Base-by-base conservation (phyloP, 352 stramenopile genomes). In the Pythium phragmiticola region DNA sequence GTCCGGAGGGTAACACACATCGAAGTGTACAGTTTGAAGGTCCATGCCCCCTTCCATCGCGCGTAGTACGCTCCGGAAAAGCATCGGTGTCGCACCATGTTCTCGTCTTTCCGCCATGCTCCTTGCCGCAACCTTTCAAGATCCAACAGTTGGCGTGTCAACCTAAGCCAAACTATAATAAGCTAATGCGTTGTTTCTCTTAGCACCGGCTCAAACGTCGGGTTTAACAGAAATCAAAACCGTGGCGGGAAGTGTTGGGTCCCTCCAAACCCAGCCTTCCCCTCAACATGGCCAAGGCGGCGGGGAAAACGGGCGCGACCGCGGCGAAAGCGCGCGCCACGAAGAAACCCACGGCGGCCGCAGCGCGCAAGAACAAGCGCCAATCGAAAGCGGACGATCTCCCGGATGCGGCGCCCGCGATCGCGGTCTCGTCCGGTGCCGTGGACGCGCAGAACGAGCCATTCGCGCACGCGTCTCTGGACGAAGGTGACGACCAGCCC, bases 281-380 rank as follows among this genome's bases (percentile, higher is more conserved):
- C 37, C 37, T 42, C 37, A 42, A 42, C 28, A 70, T 70, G 63
- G 63, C 56, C 19, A 70, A 64, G 59, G 54, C 57, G 34, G 42
- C 56, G 21, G 51, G 51, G 60, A 67, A 49, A 57, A 16, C 36
- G 14, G 58, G 47, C 28, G 45, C n/a, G 9, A 21, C 28, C 30
- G 36, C 37, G 41, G 53, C 36, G 39, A 61, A 55, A 57, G 49
- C 63, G 63, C 63, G 55, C 63, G 63, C 48, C 33, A 33, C 41
- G 17, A 49, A 37, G 39, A 42, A 14, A 45, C 30, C 48, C 55
- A 47, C 26, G 42, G 48, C 21, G 14, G 7, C 33, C 13, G 11
- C 34, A 34, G 30, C 49, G 55, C 63, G 55, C 63, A 64, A 48
- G 12, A n/a, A n/a, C 7, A n/a, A 7, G 11, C 19, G 16, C 1